These are phyloP conservation scores for Metarhizium album DNA, from an alignment of 2,329 filamentous ascomycete species.

Conservation along the genomic window DNA sequence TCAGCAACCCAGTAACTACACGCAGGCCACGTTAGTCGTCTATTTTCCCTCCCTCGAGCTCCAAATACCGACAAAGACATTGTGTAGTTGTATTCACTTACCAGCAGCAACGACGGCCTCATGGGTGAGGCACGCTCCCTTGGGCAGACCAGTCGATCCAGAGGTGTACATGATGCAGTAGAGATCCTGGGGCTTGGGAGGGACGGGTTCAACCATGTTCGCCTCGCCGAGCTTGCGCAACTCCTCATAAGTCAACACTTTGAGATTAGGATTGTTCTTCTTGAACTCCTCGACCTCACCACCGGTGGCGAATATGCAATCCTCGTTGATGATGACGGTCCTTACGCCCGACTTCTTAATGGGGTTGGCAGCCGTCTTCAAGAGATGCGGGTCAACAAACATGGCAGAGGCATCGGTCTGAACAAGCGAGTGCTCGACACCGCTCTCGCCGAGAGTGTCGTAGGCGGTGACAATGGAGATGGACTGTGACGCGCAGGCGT, in stretches of 20 bases:
- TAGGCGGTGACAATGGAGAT: constrained; percentile 91
- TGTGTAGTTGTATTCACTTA: constrained; percentile 21
- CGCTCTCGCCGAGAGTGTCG: constrained; percentile 78
- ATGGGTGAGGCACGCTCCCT: constrained; percentile 79
- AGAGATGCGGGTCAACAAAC: constrained; percentile 74
- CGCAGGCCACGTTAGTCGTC: background rate
- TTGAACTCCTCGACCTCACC: constrained; percentile 46
- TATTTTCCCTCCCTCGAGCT: background rate
- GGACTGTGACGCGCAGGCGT: constrained; percentile 69
- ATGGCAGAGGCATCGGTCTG: constrained; percentile 75
- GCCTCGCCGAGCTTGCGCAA: constrained; percentile 49
- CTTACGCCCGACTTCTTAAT: constrained; percentile 47
- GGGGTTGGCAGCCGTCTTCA: constrained; percentile 46
- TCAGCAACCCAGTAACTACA: constrained; percentile 65
- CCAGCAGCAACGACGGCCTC: constrained; percentile 64
- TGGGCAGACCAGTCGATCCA: constrained; percentile 78
- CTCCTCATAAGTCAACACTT: constrained; percentile 43
- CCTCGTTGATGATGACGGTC: constrained; percentile 52
- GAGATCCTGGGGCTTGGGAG: constrained; percentile 63
- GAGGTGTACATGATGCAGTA: constrained; percentile 85
- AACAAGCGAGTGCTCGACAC: constrained; percentile 73
- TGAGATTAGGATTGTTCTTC: constrained; percentile 42
- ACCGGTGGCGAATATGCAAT: constrained; percentile 38
- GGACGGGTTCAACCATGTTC: constrained; percentile 59
- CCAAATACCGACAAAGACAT: too few relatives aligned